Evolutionary conservation across 2,329 filamentous ascomycete species (phyloP).

Genomic region (Botrytis deweyae): DNA sequence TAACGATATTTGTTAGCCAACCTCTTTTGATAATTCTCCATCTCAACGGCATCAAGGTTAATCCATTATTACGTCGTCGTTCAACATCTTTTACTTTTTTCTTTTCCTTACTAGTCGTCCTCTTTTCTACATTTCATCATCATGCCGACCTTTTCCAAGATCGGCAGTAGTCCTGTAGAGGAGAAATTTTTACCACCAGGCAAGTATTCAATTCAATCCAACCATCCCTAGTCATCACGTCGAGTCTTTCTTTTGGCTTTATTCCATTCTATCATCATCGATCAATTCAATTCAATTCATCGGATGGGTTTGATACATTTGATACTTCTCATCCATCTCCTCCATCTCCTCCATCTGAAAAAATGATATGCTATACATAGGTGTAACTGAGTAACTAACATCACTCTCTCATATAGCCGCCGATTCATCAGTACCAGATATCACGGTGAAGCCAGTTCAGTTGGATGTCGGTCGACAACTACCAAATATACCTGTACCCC

Average conservation of each 20-base stretch:
- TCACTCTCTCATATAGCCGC: neutral
- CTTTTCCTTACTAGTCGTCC: neutral
- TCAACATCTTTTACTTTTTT: neutral
- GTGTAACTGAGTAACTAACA: neutral
- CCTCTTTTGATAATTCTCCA: neutral
- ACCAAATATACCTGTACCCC: constrained; percentile 48
- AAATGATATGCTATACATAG: neutral
- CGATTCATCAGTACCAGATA: neutral
- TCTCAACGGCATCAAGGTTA: neutral
- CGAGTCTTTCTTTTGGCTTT: neutral
- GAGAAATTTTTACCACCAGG: neutral
- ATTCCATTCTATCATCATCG: neutral
- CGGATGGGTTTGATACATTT: too few species aligned
- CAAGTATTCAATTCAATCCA: neutral
- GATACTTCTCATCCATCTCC: neutral
- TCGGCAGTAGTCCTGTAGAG: neutral
- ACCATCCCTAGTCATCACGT: neutral
- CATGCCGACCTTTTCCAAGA: constrained; percentile 7
- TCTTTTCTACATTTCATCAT: neutral
- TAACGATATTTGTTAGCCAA: neutral
- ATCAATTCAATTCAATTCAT: neutral
- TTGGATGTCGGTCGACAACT: neutral
- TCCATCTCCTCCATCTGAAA: neutral
- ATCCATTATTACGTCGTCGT: constrained; percentile 12
- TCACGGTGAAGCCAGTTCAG: neutral